phyloP scores from a whole-genome alignment of 768 basidiomycete genomes.

The Trametes coccinea region DNA sequence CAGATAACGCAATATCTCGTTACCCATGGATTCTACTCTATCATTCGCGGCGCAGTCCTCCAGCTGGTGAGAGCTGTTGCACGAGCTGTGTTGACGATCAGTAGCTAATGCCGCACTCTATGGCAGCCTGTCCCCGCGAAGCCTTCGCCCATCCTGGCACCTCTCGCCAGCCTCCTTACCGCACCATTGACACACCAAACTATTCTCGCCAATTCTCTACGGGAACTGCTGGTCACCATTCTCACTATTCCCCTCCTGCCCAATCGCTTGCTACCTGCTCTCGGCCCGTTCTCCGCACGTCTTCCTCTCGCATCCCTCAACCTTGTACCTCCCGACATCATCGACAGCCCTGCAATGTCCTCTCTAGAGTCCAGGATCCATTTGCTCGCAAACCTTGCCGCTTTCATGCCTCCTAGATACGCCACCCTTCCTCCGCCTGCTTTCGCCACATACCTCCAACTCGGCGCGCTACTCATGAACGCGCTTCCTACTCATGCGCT shows the following conservation, averaged over 20 bases:
- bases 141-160: slow-evolving; percentile 49
- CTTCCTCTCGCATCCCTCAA: slow-evolving; percentile 55
- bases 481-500: slow-evolving; percentile 53
- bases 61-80: slow-evolving; percentile 47
- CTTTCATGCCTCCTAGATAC: slow-evolving; percentile 67
- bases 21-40: slow-evolving; percentile 45
- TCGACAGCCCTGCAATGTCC: slow-evolving; percentile 3
- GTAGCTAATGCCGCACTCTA: background rate
- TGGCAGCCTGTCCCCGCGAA: slow-evolving; percentile 61
- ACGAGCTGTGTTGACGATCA: background rate
- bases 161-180: slow-evolving; percentile 48
- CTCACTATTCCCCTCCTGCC: slow-evolving; percentile 78
- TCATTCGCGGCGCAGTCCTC: slow-evolving; percentile 43
- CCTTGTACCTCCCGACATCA: slow-evolving; percentile 31
- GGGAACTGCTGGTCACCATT: slow-evolving; percentile 51
- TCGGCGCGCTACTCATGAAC: slow-evolving; percentile 53
- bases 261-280: slow-evolving; percentile 61
- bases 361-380: slow-evolving; percentile 43
- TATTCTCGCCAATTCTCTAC: slow-evolving; percentile 37
- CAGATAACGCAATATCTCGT: slow-evolving; percentile 49
- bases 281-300: slow-evolving; percentile 63
- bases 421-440: slow-evolving; percentile 44
- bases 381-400: slow-evolving; percentile 70
- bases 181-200: slow-evolving; percentile 39
- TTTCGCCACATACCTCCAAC: slow-evolving; percentile 52